Base-by-base conservation (phyloP, 257 asterid genomes). In the Salvia rosmarinus region DNA sequence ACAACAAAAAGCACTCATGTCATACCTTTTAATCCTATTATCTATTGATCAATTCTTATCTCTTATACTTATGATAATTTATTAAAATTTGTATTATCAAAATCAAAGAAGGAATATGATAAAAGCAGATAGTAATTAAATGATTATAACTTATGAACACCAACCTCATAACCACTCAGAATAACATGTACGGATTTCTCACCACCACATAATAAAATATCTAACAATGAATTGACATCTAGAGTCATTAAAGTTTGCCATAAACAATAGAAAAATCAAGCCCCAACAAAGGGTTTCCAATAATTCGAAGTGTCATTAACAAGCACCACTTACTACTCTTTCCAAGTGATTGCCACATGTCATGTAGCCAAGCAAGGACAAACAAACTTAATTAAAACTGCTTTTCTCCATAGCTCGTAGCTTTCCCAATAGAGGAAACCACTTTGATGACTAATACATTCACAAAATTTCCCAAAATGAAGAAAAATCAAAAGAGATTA, bases 331-430 rank as follows among this genome's bases (percentile, higher is more conserved):
- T 39, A 49, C 47, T 40, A 11, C 34, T 50, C 68, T 58, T 49
- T 32, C 34, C 5, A 30, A 69, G 42, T 72, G 81, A 43, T 78
- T 39, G 80, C 77, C 92, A 84, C 89, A 80, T 85, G 89, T 67
- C 63, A 64, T 77, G 88, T 76, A 74, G 67, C 30, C 78, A 64
- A 62, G 58, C 44, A 71, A 63, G 68, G 65, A 40, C 67, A 59
- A 68, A 77, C 43, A 34, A 62, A 64, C 34, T 25, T 28, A 30
- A 46, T 65, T 39, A 81, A 54, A 30, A 11, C 17, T 43, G 16
- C 75, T 17, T 61, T 67, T 71, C 44, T 46, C 34, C 30, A 66
- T 40, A 67, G 54, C 52, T 70, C 56, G 55, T 67, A 57, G 42
- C 71, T 34, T 77, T 64, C 76, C 78, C 66, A 50, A 55, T 25